These are phyloP conservation scores for Raffaelea albimanens DNA, from an alignment of 2,329 filamentous ascomycete genomes.

Conservation along the genomic window DNA sequence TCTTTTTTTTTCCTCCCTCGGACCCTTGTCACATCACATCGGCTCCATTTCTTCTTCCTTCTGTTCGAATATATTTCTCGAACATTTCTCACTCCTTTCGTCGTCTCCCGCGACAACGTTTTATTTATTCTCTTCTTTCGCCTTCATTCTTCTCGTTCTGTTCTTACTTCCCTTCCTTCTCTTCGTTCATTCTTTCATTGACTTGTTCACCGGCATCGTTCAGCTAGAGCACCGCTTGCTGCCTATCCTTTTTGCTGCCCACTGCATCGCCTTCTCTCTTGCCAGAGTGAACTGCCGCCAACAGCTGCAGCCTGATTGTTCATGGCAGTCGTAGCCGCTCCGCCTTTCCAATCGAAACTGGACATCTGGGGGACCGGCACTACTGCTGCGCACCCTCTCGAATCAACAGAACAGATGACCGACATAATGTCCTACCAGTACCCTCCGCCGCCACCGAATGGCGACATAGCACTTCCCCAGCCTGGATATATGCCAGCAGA, in stretches of 20 bases:
- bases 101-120: too few relatives aligned
- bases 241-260: neutral
- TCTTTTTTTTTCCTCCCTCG: neutral
- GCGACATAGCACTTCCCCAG: conserved; percentile 31
- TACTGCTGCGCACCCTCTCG: conserved; percentile 18
- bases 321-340: conserved; percentile 26
- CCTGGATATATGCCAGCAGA: conserved; percentile 23
- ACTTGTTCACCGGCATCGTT: neutral
- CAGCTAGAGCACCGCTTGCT: too few relatives aligned
- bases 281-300: neutral
- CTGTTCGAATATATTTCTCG: too few relatives aligned
- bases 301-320: conserved; percentile 11
- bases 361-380: conserved; percentile 21
- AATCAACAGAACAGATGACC: conserved; percentile 24
- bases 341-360: conserved; percentile 21
- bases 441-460: conserved; percentile 30
- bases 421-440: conserved; percentile 42
- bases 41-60: too few relatives aligned
- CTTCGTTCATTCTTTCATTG: neutral
- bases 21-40: too few relatives aligned
- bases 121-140: too few relatives aligned
- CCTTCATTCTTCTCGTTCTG: too few relatives aligned
- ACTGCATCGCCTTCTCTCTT: neutral
- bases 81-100: too few relatives aligned
- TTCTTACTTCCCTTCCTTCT: neutral